Base-by-base conservation (phyloP, 768 basidiomycete genomes). In the Pluteus cervinus region DNA sequence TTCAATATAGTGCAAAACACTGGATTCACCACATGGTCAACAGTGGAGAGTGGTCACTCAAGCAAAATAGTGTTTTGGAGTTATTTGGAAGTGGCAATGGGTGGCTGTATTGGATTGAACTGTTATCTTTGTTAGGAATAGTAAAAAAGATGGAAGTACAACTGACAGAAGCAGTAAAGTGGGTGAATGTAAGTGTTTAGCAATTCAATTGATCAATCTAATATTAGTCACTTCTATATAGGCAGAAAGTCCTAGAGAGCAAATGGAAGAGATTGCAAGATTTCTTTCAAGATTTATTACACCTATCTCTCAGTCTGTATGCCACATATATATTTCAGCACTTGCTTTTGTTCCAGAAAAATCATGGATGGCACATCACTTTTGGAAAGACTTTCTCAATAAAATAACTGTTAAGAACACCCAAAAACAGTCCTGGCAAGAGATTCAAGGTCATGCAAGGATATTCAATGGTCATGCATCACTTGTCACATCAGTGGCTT, bases 241-340 rank as follows among this genome's bases (percentile, higher is more conserved):
- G 36, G 5, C 23, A 24, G 24, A 7, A 24, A 32, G 14, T 18
- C 22, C 11, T 29, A 26, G 15, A 33, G 33, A n/a, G 9, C n/a
- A 39, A 6, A 29, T 53, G 23, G 11, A 14, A 36, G 65, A 63
- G 22, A 51, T 51, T 18, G 23, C 28, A 11, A 44, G 42, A 11
- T 66, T 67, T 41, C 44, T 67, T 9, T 45, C 49, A 6, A 14
- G 40, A 4, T 68, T 65, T 47, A 48, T 42, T 11, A 31, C 40
- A 2, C 36, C 52, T n/a, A 56, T 66, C 16, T 40, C 47, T 25
- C 43, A 46, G 18, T 61, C 61, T 31, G 50, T 54, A 12, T 57
- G 62, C 6, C 65, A 67, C 26, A 55, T 67, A 5, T 68, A 67
- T 41, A 11, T 67, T 4, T 66, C 65, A 21, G 65, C 60, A 16